Base-by-base conservation (phyloP, 257 asterid species). In the Eustoma russellianum region DNA sequence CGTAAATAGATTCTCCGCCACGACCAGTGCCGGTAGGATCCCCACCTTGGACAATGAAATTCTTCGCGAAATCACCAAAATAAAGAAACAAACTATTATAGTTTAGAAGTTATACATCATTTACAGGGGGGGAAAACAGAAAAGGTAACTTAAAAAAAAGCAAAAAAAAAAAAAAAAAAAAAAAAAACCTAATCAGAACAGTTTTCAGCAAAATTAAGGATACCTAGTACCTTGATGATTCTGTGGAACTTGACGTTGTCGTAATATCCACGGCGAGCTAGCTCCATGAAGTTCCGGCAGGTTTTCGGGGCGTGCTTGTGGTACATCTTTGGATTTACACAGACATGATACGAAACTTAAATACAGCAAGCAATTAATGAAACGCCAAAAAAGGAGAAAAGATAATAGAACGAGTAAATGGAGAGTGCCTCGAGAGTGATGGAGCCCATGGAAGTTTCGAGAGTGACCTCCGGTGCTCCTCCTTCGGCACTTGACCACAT, bases 1-100 rank as follows among this genome's bases (percentile, higher is more conserved):
- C 98, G 17, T 87, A 84, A 56, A 87, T 87, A 52, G 98, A 91
- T 73, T 87, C 97, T 56, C 98, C 98, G 0, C 97, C 98, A 46
- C 94, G 83, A 8, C 97, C 98, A 13, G 97, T 91, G 52, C 86
- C 98, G 45, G 98, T 91, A 38, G 98, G 98, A 40, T 91, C 98
- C 48, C 98, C 98, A 63, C 97, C 98, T 79, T 91, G 98, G 47
- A 87, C 94, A 35, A 87, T 68, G 51, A 91, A 91, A 66, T 88
- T 96, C 94, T 88, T 69, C 17, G 48, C 41, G 67, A 60, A 52
- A 61, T 7, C 12, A 38, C 12, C 12, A 38, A 38, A 38, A 38
- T 7, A 38, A 38, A 38, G 12, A 38, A 38, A 38, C 9, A 38
- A 38, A 7, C 43, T 0, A 38, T 38, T 38, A 38, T 2, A 8